A percentile compares a stretch with the other conserved stretches of the same genome.
Conservation (phyloP, 768 basidiomycete species). For the Plicaturopsis crispa region DNA sequence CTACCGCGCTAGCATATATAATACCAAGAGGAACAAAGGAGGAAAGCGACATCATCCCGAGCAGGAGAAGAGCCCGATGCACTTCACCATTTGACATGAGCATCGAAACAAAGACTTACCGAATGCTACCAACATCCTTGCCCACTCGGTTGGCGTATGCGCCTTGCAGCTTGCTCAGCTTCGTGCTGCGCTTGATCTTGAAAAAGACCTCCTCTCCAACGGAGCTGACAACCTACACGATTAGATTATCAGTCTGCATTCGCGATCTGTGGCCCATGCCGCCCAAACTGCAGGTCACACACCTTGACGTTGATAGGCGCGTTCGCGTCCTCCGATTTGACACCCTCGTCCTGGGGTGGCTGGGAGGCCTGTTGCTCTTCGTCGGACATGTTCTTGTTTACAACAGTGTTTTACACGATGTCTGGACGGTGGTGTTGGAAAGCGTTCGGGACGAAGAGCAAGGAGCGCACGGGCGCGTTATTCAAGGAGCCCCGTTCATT, state of each 20-base stretch:
- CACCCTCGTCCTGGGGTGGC: slow-evolving; percentile 25
- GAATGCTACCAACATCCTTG: slow-evolving; percentile 80
- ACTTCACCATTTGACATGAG: no score
- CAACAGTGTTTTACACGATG: background rate
- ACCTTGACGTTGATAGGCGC: slow-evolving; percentile 79
- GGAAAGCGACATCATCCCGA: background rate
- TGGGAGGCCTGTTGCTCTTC: slow-evolving; percentile 28
- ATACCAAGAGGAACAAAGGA: background rate
- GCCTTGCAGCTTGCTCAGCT: slow-evolving; percentile 85
- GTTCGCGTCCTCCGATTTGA: slow-evolving; percentile 52
- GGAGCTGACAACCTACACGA: slow-evolving; percentile 60
- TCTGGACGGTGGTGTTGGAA: background rate
- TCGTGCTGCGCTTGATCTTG: slow-evolving; percentile 93
- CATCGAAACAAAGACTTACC: slow-evolving; percentile 41
- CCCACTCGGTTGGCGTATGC: slow-evolving; percentile 92
- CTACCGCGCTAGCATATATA: background rate
- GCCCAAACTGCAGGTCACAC: slow-evolving; percentile 9
- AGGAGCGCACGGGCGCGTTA: no score
- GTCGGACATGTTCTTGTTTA: slow-evolving; percentile 41
- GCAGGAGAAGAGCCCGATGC: no score
- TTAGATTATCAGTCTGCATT: background rate
- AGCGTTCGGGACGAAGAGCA: no score
- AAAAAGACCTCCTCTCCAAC: slow-evolving; percentile 88
- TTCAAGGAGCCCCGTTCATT: no score
- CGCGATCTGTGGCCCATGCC: background rate